Evolutionary conservation across 208 protist species (phyloP).

Genomic region (Naegleria lovaniensis): DNA sequence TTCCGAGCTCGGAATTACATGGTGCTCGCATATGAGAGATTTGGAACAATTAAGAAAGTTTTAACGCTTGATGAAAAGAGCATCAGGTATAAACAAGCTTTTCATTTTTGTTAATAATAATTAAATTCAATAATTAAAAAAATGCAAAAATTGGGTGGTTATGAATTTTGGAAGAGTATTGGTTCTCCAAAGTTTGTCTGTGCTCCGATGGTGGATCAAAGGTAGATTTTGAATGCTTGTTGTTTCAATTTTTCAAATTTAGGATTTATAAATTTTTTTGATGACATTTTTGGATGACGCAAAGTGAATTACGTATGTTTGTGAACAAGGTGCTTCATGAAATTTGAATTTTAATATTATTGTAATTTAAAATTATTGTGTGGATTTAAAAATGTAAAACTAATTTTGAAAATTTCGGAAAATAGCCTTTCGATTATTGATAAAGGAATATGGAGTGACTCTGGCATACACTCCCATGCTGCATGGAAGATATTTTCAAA

Average conservation of each 20-base stretch:
- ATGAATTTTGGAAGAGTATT: slow-evolving; percentile 4
- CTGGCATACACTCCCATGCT: slow-evolving; percentile 80
- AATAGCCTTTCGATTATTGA: slow-evolving; percentile 71
- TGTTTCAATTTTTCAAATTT: too few species aligned
- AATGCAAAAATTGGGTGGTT: background rate
- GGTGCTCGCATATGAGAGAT: too few species aligned
- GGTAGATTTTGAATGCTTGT: background rate
- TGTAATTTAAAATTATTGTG: too few species aligned
- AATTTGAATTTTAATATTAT: too few species aligned
- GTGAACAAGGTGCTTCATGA: too few species aligned
- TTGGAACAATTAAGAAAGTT: too few species aligned
- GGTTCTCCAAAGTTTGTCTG: slow-evolving; percentile 57
- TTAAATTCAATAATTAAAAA: background rate
- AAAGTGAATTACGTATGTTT: background rate
- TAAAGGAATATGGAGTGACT: slow-evolving; percentile 63
- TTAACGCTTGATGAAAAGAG: too few species aligned
- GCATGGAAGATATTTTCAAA: slow-evolving; percentile 37
- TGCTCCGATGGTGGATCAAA: slow-evolving; percentile 81
- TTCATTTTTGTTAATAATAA: too few species aligned
- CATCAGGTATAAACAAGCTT: too few species aligned
- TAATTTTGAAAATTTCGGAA: background rate
- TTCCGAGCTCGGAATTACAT: too few species aligned
- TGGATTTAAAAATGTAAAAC: too few species aligned
- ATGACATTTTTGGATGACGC: background rate
- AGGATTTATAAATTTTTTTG: background rate